phyloP scores from a whole-genome alignment of 495 filamentous ascomycete genomes.

The Neurospora sp. region DNA sequence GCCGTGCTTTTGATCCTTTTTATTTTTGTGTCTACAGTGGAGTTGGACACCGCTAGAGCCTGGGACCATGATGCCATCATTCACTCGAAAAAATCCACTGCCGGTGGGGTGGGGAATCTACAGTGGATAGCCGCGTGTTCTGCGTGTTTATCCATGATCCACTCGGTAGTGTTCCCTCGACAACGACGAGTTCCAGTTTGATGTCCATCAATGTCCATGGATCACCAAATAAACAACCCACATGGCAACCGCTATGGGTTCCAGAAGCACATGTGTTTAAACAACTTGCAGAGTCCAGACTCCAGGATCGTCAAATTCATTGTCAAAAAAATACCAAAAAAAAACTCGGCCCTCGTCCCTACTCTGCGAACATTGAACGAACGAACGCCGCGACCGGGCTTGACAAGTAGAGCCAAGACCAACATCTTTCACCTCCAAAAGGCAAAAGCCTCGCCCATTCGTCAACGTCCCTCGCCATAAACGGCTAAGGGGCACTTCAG shows the following conservation, averaged over 20 bases:
- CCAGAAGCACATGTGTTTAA: neutral
- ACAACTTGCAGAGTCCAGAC: neutral
- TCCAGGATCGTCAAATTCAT: neutral
- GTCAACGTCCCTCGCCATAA: neutral
- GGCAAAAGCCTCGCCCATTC: neutral
- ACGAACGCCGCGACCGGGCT: neutral
- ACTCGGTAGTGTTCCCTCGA: neutral
- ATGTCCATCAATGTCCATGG: neutral
- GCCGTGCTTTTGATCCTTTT: neutral
- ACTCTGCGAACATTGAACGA: neutral
- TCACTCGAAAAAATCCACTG: neutral
- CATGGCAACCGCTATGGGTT: neutral
- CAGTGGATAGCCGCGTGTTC: neutral
- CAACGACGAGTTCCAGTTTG: neutral
- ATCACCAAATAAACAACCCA: neutral
- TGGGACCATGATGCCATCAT: neutral
- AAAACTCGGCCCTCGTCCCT: neutral
- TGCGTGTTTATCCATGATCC: neutral
- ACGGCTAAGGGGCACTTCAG: slow-evolving; percentile 9
- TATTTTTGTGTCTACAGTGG: neutral
- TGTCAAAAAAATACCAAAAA: neutral
- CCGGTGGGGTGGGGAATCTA: neutral
- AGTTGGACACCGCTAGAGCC: neutral
- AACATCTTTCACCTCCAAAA: neutral
- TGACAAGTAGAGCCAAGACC: neutral